Percentiles rank a stretch among this genome's conserved stretches.
Conservation (phyloP, 768 basidiomycete genomes). For the Podaxis carcinomalis region DNA sequence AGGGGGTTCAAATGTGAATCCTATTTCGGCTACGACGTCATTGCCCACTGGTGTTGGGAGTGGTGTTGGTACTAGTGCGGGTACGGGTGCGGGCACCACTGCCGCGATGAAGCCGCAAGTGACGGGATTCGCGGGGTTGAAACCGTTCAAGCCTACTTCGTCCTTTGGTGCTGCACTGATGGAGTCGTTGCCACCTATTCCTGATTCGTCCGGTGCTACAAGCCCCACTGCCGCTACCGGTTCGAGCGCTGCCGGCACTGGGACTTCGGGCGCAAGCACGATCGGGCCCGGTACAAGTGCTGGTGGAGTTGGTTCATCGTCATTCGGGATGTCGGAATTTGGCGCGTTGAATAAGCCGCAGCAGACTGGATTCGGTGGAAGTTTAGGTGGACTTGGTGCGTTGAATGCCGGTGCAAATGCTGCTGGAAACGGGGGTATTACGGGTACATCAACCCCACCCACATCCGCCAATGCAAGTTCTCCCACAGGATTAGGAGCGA, state of each 20-base stretch:
- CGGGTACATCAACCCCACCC: slow-evolving; percentile 10
- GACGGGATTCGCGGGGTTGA: slow-evolving; percentile 58
- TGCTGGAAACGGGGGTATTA: background rate
- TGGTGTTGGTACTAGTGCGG: background rate
- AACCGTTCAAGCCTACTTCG: slow-evolving; percentile 79
- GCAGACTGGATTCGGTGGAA: slow-evolving; percentile 7
- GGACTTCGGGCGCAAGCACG: slow-evolving; percentile 4
- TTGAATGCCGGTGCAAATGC: slow-evolving; percentile 7
- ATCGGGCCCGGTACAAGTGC: background rate
- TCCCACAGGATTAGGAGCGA: background rate
- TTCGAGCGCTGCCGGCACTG: slow-evolving; percentile 18
- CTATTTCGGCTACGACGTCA: slow-evolving; percentile 12
- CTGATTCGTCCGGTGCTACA: slow-evolving; percentile 49
- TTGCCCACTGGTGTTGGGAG: slow-evolving; percentile 7
- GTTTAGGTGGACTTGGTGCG: background rate
- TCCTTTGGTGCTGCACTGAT: slow-evolving; percentile 75
- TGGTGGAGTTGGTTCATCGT: background rate
- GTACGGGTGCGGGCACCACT: background rate
- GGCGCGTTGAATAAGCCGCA: slow-evolving; percentile 7
- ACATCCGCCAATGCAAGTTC: slow-evolving; percentile 16
- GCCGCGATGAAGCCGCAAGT: slow-evolving; percentile 39
- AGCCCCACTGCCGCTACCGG: slow-evolving; percentile 40
- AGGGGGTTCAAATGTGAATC: slow-evolving; percentile 21
- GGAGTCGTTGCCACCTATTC: slow-evolving; percentile 71
- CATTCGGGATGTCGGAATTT: background rate